Conservation (phyloP, 169 alveolate genomes). For the Cryptosporidium ubiquitum region DNA sequence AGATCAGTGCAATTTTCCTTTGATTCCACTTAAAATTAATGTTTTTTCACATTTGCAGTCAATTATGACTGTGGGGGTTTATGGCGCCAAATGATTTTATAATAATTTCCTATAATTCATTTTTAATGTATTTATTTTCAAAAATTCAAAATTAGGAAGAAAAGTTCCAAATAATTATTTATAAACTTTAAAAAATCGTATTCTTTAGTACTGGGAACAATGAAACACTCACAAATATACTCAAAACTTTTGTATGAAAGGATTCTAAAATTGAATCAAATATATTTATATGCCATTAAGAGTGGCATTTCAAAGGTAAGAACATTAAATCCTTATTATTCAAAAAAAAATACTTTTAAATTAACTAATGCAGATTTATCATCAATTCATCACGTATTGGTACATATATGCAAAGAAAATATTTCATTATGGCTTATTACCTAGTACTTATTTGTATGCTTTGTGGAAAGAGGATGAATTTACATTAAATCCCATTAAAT, state of each 20-base stretch:
- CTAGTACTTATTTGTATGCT: slow-evolving; percentile 17
- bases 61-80: slow-evolving; percentile 40
- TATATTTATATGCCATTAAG: neutral
- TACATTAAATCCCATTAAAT: slow-evolving; percentile 26
- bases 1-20: neutral
- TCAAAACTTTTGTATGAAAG: neutral
- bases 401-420: slow-evolving; percentile 21
- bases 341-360: neutral
- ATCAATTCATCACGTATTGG: slow-evolving; percentile 1
- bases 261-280: neutral
- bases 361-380: slow-evolving; percentile 15
- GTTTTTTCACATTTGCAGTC: slow-evolving; percentile 9
- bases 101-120: neutral
- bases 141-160: neutral
- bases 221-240: neutral
- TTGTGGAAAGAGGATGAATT: slow-evolving; percentile 44
- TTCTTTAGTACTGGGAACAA: neutral
- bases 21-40: neutral
- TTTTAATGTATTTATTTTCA: neutral
- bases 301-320: slow-evolving; percentile 40
- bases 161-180: too few relatives aligned
- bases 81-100: slow-evolving; percentile 23
- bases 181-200: neutral
- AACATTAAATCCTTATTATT: neutral
- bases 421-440: slow-evolving; percentile 46